phyloP scores from a whole-genome alignment of 2,329 filamentous ascomycete genomes.

The Sporothrix mexicana region DNA sequence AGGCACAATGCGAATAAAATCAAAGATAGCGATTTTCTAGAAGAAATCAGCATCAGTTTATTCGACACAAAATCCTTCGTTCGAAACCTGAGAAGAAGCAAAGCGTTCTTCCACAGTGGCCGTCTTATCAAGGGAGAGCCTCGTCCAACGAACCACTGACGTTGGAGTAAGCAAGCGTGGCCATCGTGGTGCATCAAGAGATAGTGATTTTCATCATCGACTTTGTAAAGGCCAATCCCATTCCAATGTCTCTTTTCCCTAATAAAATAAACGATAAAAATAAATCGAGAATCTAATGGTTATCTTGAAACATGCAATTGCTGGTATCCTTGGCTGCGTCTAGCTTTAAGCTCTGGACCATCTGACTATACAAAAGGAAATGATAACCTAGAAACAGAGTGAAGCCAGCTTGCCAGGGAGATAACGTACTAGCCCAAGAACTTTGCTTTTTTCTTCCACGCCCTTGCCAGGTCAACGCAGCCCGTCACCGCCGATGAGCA shows the following conservation, averaged over 20 bases:
- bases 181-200: background rate
- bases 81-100: background rate
- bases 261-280: no score
- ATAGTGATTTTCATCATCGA: background rate
- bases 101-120: background rate
- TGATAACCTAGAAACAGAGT: background rate
- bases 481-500: constrained; percentile 63
- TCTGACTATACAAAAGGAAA: background rate
- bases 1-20: background rate
- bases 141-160: background rate
- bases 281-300: background rate
- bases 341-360: background rate
- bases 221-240: background rate
- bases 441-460: background rate
- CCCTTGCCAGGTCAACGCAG: background rate
- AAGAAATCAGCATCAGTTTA: background rate
- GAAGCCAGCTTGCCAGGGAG: background rate
- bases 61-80: background rate
- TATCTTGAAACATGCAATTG: background rate
- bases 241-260: background rate
- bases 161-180: background rate
- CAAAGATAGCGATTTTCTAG: background rate
- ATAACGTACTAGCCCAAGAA: background rate
- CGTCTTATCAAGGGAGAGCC: constrained; percentile 15
- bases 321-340: background rate